A percentile compares a stretch with the other conserved stretches of the same genome.
phyloP scores from a whole-genome alignment of 257 asterid genomes.

The Solanum rostratum region DNA sequence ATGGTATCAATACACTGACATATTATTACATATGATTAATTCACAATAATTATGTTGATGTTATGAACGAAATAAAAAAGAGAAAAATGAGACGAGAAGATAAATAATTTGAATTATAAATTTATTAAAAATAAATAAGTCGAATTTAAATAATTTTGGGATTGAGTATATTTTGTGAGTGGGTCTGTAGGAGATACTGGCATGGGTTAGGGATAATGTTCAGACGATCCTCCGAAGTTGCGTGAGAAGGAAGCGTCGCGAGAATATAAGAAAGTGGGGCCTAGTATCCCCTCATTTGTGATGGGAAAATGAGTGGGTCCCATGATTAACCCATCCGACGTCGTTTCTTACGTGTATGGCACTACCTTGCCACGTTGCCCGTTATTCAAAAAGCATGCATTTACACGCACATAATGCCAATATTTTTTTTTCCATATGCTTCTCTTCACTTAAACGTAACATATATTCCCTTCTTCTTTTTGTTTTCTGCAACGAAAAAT shows the following conservation, averaged over 20 bases:
- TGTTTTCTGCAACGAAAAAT: not conserved
- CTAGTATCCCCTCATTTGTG: not conserved
- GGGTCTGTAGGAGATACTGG: not conserved
- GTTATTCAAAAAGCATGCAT: not conserved
- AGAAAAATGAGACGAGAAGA: too few relatives aligned
- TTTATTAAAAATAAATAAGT: too few relatives aligned
- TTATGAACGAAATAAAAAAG: too few relatives aligned
- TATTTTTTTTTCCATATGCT: not conserved
- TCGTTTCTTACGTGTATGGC: constrained; percentile 12
- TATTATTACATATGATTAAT: too few relatives aligned
- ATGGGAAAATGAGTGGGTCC: not conserved
- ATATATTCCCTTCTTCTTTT: not conserved
- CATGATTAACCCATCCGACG: not conserved
- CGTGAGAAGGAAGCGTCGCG: constrained; percentile 16
- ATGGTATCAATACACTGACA: accelerated
- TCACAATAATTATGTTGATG: too few relatives aligned
- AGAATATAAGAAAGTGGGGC: not conserved
- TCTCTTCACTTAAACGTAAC: not conserved
- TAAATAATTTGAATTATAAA: too few relatives aligned
- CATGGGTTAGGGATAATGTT: not conserved
- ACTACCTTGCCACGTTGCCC: constrained; percentile 7
- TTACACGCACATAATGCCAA: not conserved
- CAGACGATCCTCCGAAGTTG: not conserved
- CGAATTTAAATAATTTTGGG: too few relatives aligned
- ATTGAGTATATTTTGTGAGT: too few relatives aligned